Conservation (phyloP, 768 basidiomycete species). For the Austroboletus eburneus region DNA sequence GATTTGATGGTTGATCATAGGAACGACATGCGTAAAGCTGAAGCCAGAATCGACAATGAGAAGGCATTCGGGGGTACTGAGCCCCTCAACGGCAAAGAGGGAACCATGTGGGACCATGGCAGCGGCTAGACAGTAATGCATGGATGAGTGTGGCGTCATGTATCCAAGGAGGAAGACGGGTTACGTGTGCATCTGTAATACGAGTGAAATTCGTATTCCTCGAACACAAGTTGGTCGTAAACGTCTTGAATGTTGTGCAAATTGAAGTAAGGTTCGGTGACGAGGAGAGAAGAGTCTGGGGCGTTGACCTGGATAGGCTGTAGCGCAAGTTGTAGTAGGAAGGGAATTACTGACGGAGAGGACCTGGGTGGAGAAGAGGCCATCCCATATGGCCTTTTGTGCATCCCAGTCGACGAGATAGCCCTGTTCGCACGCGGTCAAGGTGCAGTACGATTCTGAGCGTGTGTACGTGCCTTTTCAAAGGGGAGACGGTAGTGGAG, state of each 20-base stretch:
- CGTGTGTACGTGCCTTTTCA: conserved; percentile 61
- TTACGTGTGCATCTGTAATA: conserved; percentile 80
- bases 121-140: conserved; percentile 53
- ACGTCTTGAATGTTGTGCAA: conserved; percentile 87
- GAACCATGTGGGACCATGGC: conserved; percentile 70
- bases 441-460: neutral
- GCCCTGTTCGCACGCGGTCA: conserved; percentile 51
- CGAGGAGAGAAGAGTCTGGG: conserved; percentile 64
- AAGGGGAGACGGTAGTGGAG: conserved; percentile 82
- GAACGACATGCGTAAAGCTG: conserved; percentile 91
- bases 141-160: conserved; percentile 17
- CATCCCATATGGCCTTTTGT: conserved; percentile 93
- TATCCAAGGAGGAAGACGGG: conserved; percentile 30
- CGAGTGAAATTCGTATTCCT: conserved; percentile 90
- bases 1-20: conserved; percentile 69
- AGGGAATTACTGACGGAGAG: conserved; percentile 48
- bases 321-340: conserved; percentile 4
- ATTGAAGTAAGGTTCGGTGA: conserved; percentile 96
- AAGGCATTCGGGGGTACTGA: conserved; percentile 68
- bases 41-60: conserved; percentile 89
- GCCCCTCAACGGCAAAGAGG: conserved; percentile 52
- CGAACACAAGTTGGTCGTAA: conserved; percentile 94
- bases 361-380: conserved; percentile 70
- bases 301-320: conserved; percentile 59
- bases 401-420: conserved; percentile 94